Conservation (phyloP, 805 yeast genomes). For the Ogataea philodendri region DNA sequence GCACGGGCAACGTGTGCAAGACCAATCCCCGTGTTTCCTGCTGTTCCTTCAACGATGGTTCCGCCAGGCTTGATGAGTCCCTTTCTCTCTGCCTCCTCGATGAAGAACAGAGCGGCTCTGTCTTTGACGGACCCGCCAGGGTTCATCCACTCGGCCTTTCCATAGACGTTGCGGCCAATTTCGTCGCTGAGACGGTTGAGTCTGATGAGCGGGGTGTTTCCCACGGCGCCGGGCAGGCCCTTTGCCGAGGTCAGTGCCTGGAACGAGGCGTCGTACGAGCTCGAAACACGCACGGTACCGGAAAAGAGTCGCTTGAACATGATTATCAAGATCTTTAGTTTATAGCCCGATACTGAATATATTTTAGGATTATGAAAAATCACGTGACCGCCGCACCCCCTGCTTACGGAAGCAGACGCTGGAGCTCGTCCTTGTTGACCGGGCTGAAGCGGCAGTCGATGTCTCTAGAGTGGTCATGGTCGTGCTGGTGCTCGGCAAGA, state of each 20-base stretch:
- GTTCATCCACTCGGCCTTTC: constrained; percentile 88
- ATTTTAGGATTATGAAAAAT: constrained; percentile 12
- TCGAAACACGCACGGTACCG: constrained; percentile 9
- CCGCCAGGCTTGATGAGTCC: constrained; percentile 73
- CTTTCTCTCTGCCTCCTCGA: constrained; percentile 72
- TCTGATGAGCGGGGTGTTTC: constrained; percentile 85
- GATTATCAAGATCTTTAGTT: background rate
- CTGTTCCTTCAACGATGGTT: constrained; percentile 89
- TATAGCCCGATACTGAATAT: too few species aligned
- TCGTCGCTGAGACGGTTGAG: constrained; percentile 55
- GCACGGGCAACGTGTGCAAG: constrained; percentile 78
- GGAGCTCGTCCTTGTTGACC: constrained; percentile 28
- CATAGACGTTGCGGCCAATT: constrained; percentile 73
- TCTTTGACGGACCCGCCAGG: constrained; percentile 95
- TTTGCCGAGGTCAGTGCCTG: constrained; percentile 62
- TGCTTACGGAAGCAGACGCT: constrained; percentile 22
- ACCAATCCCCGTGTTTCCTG: constrained; percentile 96
- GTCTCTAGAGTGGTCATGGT: constrained; percentile 28
- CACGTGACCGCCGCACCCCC: constrained; percentile 17
- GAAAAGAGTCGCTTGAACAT: constrained; percentile 20
- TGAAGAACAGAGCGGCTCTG: constrained; percentile 77
- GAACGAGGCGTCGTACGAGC: constrained; percentile 42
- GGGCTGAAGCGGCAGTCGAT: constrained; percentile 16
- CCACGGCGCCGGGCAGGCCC: constrained; percentile 82
- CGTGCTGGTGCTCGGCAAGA: constrained; percentile 32